Evolutionary conservation across 306 rosid genomes (phyloP), one percentile per base, ranked within the genome.

Genomic region (Corylus americana): DNA sequence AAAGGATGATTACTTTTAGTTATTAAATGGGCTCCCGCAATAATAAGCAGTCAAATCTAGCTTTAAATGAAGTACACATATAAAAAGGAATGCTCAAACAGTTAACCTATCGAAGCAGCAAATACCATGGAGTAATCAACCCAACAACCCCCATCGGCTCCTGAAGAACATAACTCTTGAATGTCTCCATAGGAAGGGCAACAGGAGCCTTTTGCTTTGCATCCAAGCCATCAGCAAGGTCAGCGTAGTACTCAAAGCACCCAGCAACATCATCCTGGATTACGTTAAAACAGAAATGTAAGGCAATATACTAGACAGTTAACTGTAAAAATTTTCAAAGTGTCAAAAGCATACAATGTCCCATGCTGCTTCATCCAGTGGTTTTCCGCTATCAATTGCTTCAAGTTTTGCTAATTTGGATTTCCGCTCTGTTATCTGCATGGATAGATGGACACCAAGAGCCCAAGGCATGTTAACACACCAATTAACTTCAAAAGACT

Each of bases 211-310:
- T 95, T 83, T 93, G 96, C 83, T 90, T 87, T 2, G 85, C 84
- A 79, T 93, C 99, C 88, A 95, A 85, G 54, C 93, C 91, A 79
- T 95, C 99, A 20, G 99, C 99, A 53, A 95, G 97, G 69, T 91
- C 99, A 20, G 99, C 99, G 54, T 93, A 95, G 86, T 88, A 95
- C 55, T 95, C 98, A 55, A 95, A 95, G 79, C 99, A 95, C 81
- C 98, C 99, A 22, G 97, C 93, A 84, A 95, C 99, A 83, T 95
- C 99, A 66, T 95, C 99, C 99, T 93, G 87, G 77, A 87, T 51
- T 22, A 79, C 49, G 78, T 14, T 31, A 29, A 49, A 11, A 58
- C 8, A 74, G 35, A 37, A 12, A 63, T 73, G 70, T 74, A 73
- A 69, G 63, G 27, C 55, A 57, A 66, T 57, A 47, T 1, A 13